Evolutionary conservation across 176 grass and related monocot species (phyloP), one percentile per base, ranked within the genome.

Genomic region (Oropetium thomaeum): DNA sequence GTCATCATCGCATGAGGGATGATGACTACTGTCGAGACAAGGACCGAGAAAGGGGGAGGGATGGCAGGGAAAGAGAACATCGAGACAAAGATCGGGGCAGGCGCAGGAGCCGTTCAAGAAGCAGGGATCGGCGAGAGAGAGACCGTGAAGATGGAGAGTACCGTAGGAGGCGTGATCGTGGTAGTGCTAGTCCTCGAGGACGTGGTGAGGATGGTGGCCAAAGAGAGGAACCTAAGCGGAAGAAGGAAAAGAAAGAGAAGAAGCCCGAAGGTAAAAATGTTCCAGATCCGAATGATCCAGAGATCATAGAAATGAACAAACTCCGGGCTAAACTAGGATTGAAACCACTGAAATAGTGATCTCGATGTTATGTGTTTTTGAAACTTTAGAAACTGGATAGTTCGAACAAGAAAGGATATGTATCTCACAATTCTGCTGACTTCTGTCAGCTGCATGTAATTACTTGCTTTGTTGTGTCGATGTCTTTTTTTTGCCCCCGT

Each of bases 201-300:
- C 80, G 40, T 72, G 71, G 61, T 22, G 90, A 87, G 47, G 87
- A 89, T 49, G 64, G 57, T 33, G 58, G 31, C 14, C 3, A 68
- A 20, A 84, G 82, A 63, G 87, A 93, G 13, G 87, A 93, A 17
- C 84, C 91, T 0, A 93, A 85, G 84, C 82, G 74, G 59, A 87
- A 75, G 58, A 93, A 87, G 52, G 91, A 93, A 45, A 93, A 90
- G 91, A 93, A 88, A 77, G 88, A 88, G 75, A 93, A 85, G 62
- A 91, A 89, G 74, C 81, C 35, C 33, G 83, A 81, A 34, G 76
- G 90, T 57, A 57, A 57, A 26, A 89, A 80, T 16, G 86, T 64
- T 57, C 86, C 86, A 2, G 90, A 89, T 81, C 76, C 81, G 15
- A 75, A 85, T 44, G 90, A 92, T 73, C 90, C 90, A 3, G 90